phyloP scores from a whole-genome alignment of 192 early-diverging fungal species.

The Linnemannia elongata region DNA sequence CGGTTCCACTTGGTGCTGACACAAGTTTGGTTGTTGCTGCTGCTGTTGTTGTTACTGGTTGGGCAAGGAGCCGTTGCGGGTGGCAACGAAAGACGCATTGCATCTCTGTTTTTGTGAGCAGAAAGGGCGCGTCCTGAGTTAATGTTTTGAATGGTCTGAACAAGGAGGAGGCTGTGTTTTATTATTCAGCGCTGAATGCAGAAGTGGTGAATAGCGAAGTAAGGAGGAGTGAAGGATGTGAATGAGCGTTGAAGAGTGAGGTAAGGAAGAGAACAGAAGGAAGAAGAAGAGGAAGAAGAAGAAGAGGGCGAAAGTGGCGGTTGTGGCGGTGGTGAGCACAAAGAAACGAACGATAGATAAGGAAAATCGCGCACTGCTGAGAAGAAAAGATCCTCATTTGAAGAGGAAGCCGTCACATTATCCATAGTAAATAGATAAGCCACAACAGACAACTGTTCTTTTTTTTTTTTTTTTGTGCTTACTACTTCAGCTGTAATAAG shows the following conservation, averaged over 20 bases:
- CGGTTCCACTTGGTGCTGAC: not conserved
- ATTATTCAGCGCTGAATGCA: not conserved
- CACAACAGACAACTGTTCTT: slow-evolving; percentile 18
- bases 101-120: slow-evolving; percentile 17
- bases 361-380: not conserved
- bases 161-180: not conserved
- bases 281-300: not conserved
- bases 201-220: not conserved
- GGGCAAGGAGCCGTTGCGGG: slow-evolving; percentile 21
- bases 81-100: slow-evolving; percentile 42
- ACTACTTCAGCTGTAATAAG: not conserved
- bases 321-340: too few species aligned
- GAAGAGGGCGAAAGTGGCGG: too few species aligned
- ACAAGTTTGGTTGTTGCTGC: not conserved
- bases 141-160: not conserved
- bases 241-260: not conserved
- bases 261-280: not conserved
- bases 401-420: not conserved
- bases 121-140: not conserved
- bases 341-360: not conserved
- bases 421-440: slow-evolving; percentile 30
- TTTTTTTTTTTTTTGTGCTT: slow-evolving; percentile 31
- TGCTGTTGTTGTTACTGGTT: not conserved
- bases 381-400: not conserved
- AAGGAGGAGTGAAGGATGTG: not conserved